Evolutionary conservation across 2,329 filamentous ascomycete genomes (phyloP).

Genomic region (Monilinia vaccinii-corymbosi): DNA sequence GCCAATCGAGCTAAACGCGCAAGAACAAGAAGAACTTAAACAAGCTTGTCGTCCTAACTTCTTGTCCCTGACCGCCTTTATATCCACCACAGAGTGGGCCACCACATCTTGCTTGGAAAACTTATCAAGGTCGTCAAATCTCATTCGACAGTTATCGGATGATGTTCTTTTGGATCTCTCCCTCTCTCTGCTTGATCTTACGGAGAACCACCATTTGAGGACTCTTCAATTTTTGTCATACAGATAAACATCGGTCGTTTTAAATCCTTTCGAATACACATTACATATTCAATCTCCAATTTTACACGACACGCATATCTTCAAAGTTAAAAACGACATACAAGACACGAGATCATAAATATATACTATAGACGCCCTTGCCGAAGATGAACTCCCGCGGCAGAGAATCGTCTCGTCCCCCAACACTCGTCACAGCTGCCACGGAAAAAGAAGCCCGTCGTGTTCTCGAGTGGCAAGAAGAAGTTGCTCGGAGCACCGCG

Average conservation of each 20-base stretch:
- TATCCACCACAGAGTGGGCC: no score
- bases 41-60: no score
- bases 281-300: neutral
- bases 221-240: no score
- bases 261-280: neutral
- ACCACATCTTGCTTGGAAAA: no score
- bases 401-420: neutral
- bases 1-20: no score
- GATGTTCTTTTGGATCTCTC: no score
- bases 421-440: conserved; percentile 21
- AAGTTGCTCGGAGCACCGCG: conserved; percentile 29
- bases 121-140: no score
- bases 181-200: no score
- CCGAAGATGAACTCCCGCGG: neutral
- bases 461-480: conserved; percentile 37
- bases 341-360: neutral
- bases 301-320: neutral
- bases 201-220: no score
- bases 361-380: neutral
- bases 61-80: no score
- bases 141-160: no score
- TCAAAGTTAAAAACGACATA: neutral
- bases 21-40: no score
- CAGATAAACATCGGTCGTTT: neutral
- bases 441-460: conserved; percentile 26